Base-by-base conservation (phyloP, 2,329 filamentous ascomycete species). In the Periglandula ipomoeae region DNA sequence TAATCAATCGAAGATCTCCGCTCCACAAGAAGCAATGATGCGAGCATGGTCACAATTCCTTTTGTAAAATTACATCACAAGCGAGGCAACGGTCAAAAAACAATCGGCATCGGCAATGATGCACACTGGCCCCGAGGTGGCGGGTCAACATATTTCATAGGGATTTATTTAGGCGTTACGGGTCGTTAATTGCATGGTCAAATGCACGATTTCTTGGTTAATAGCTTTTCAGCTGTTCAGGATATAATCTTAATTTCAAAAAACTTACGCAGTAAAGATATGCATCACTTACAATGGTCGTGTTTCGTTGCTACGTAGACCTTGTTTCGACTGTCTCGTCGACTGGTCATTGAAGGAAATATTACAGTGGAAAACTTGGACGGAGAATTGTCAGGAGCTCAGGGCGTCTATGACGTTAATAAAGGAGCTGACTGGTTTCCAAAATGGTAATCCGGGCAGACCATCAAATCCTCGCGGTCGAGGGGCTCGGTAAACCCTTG, bases 1-100 rank as follows among this genome's bases (percentile, higher is more conserved):
- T 89, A 78, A 56, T 49, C 37, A 34, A 30, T 7, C 3, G 37
- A 40, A n/a, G 23, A 17, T 47, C 32, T 23, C 20, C 23, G 17
- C 7, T 27, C 9, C 10, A 37, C 39, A 10, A 23, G 39, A 41
- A 41, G 20, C 19, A 26, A 23, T 23, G 9, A 20, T 9, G 10
- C n/a, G n/a, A 20, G 8, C 35, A 38, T 19, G 6, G 19, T n/a
- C n/a, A n/a, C n/a, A 20, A 20, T 17, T 9, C n/a, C 4, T 32
- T 44, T 19, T 23, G 17, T 8, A 10, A 19, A 19, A 43, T 30
- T 32, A 30, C 41, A 43, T 24, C 35, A 26, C 39, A 15, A 41
- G 39, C 11, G 39, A 20, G 23, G 39, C 39, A 19, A 41, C 20
- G 23, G 20, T 23, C 39, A 26, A 19, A 8, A 17, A 23, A 15